A percentile compares a stretch with the other conserved stretches of the same genome.
Evolutionary conservation across 2,329 filamentous ascomycete genomes (phyloP).

Genomic region (Pseudonectria buxi): DNA sequence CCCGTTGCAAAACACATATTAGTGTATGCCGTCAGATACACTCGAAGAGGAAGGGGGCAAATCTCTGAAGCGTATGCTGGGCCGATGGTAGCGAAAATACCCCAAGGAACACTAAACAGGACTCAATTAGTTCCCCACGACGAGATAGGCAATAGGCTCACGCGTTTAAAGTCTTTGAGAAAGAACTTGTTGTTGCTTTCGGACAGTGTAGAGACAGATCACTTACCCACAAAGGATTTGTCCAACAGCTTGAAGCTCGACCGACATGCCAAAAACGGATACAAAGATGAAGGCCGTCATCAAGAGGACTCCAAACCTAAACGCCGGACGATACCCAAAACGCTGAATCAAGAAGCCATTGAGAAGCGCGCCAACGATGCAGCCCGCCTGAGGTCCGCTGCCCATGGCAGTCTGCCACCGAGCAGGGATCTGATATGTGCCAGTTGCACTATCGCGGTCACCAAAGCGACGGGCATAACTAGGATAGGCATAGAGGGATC

Average conservation of each 20-base stretch:
- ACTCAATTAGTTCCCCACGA: no score
- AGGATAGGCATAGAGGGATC: constrained; percentile 24
- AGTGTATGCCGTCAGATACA: constrained; percentile 1
- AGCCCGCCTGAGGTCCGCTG: neutral
- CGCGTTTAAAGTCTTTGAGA: no score
- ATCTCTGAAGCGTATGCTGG: constrained; percentile 7
- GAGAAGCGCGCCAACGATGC: constrained; percentile 1
- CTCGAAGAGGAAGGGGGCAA: constrained; percentile 4
- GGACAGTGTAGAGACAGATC: no score
- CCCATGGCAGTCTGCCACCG: constrained; percentile 6
- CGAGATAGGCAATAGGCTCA: no score
- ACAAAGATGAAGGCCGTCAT: constrained; percentile 31
- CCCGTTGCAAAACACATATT: constrained; percentile 37
- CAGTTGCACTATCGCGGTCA: neutral
- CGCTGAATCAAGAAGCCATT: constrained; percentile 18
- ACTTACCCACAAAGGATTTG: constrained; percentile 32
- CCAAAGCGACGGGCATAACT: constrained; percentile 1
- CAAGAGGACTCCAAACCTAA: constrained; percentile 26
- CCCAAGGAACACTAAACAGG: constrained; percentile 54
- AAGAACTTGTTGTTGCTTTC: no score
- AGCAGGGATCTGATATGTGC: constrained; percentile 4
- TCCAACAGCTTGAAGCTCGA: constrained; percentile 36
- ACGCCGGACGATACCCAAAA: constrained; percentile 25
- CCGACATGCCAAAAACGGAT: constrained; percentile 41
- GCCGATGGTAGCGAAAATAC: constrained; percentile 48